Evolutionary conservation across 2,329 filamentous ascomycete genomes (phyloP).

Genomic region (Pseudogymnoascus verrucosus): DNA sequence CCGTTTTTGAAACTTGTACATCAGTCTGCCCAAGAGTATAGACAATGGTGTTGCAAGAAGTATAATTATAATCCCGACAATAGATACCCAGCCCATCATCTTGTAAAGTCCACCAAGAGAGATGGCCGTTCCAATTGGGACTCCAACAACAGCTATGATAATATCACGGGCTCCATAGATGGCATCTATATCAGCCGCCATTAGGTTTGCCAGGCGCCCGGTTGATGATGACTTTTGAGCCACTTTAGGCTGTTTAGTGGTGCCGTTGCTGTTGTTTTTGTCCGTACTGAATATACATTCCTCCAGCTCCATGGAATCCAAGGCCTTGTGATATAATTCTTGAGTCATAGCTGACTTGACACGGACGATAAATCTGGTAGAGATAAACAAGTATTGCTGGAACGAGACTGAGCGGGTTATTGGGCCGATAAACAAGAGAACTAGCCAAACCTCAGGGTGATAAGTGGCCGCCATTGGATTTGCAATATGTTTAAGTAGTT

Average conservation of each 20-base stretch:
- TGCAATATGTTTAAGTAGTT: conserved; percentile 43
- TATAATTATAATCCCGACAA: conserved; percentile 44
- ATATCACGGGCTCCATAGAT: conserved; percentile 45
- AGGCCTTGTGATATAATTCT: too few species aligned
- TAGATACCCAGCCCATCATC: conserved; percentile 47
- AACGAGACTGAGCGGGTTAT: conserved; percentile 40
- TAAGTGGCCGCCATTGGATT: conserved; percentile 36
- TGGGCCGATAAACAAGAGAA: conserved; percentile 45
- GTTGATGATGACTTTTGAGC: conserved; percentile 48
- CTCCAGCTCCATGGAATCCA: too few species aligned
- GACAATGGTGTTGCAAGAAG: conserved; percentile 43
- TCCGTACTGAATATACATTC: too few species aligned
- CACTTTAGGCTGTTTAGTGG: conserved; percentile 20
- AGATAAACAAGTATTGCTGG: conserved; percentile 51
- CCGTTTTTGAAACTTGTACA: conserved; percentile 43
- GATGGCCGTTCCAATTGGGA: conserved; percentile 40
- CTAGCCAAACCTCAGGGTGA: conserved; percentile 45
- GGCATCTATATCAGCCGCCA: conserved; percentile 51
- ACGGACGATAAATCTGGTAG: conserved; percentile 48
- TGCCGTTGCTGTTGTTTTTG: too few species aligned
- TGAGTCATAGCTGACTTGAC: conserved; percentile 47
- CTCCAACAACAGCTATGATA: conserved; percentile 37
- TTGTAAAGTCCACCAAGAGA: conserved; percentile 45
- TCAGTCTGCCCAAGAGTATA: conserved; percentile 39
- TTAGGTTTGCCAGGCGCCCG: conserved; percentile 46